Evolutionary conservation across 2,329 filamentous ascomycete species (phyloP).

Genomic region (Aspergillus latus): DNA sequence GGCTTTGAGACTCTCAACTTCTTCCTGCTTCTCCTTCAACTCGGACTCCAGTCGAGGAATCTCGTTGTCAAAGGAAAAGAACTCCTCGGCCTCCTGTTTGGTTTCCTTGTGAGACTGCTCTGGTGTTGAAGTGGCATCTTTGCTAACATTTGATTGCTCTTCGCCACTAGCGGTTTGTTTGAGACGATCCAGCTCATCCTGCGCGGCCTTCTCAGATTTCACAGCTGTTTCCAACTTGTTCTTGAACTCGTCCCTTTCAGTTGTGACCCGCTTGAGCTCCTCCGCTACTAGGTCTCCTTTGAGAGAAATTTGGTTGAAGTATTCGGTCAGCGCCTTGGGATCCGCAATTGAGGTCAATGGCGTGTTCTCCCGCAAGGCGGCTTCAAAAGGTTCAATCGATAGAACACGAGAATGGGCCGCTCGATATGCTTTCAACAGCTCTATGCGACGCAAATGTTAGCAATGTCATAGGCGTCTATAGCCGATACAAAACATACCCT

Average conservation of each 20-base stretch:
- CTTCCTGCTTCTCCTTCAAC: conserved; percentile 66
- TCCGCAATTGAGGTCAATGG: conserved; percentile 86
- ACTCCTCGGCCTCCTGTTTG: conserved; percentile 59
- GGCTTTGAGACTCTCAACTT: conserved; percentile 68
- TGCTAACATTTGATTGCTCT: conserved; percentile 28
- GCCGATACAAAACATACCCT: conserved; percentile 55
- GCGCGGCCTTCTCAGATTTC: conserved; percentile 60
- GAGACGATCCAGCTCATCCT: conserved; percentile 63
- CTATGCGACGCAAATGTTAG: conserved; percentile 45
- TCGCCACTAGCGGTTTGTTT: conserved; percentile 42
- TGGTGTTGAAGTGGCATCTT: not conserved
- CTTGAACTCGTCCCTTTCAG: conserved; percentile 76
- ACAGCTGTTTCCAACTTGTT: conserved; percentile 71
- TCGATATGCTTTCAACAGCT: conserved; percentile 86
- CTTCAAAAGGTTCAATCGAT: conserved; percentile 90
- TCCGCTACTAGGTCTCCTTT: conserved; percentile 93
- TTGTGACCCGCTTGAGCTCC: conserved; percentile 82
- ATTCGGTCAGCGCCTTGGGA: conserved; percentile 80
- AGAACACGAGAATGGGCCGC: conserved; percentile 84
- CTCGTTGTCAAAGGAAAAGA: conserved; percentile 92
- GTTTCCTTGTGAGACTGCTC: conserved; percentile 3
- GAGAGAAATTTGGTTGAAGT: conserved; percentile 79
- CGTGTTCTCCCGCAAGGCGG: conserved; percentile 85
- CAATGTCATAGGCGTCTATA: too few relatives aligned
- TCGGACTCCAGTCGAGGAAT: conserved; percentile 77